These are phyloP conservation scores for Monoraphidium neglectum DNA, from an alignment of 139 green algal genomes.

Conservation along the genomic window DNA sequence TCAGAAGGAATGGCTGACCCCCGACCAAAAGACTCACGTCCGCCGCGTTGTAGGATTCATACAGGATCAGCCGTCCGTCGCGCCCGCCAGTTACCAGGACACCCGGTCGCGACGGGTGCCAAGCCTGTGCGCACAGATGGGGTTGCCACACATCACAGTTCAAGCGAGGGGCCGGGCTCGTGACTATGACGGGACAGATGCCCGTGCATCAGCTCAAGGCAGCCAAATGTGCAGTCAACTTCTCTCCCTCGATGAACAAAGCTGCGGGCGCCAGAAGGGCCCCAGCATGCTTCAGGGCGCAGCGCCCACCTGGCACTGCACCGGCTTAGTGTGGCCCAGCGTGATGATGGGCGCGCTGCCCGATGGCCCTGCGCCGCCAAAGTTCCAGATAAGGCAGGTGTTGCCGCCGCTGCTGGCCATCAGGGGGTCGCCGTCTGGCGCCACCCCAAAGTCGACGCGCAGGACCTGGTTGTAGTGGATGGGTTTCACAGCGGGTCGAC, in stretches of 20 bases:
- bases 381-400: conserved; percentile 16
- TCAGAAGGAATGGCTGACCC: no score
- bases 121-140: conserved; percentile 9
- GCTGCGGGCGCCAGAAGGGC: no score
- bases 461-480: neutral
- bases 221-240: no score
- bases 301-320: conserved; percentile 1
- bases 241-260: no score
- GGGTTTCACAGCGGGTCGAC: no score
- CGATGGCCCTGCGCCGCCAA: conserved; percentile 2
- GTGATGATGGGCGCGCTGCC: conserved; percentile 9
- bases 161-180: no score
- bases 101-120: conserved; percentile 3
- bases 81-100: conserved; percentile 17
- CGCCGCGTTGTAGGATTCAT: neutral
- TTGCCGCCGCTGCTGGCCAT: conserved; percentile 16
- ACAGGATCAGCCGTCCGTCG: conserved; percentile 16
- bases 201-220: no score
- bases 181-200: no score
- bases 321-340: conserved; percentile 22
- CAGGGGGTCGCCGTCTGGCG: neutral
- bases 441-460: neutral
- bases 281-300: neutral
- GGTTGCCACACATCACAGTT: no score
- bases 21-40: no score